Base-by-base conservation (phyloP, 148 eudicot genomes). In the Amaranthus hypochondriacus region DNA sequence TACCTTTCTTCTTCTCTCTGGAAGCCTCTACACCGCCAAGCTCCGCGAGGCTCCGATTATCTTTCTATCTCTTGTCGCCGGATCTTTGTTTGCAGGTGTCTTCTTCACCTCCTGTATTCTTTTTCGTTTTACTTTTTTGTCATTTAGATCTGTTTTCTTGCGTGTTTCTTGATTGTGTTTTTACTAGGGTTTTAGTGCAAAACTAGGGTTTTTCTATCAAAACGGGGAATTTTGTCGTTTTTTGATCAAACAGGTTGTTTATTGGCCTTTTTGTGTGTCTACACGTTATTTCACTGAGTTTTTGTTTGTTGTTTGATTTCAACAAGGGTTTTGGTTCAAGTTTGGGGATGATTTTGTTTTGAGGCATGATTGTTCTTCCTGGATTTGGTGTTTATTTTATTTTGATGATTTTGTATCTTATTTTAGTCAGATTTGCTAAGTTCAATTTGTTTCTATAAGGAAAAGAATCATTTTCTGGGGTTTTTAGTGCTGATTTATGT, bases 11-110 rank as follows among this genome's bases (percentile, higher is more conserved):
- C 62, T 59, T 53, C 57, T 71, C 39, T 62, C 78, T 59, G 68
- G 69, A 76, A 76, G 74, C 79, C 79, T 68, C 77, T 66, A 7
- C 68, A 51, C 73, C 76, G 72, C 72, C 68, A 49, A 43, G 39
- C 66, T 44, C 5, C 53, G 58, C 58, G 69, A 51, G 69, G 62
- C 70, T 70, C 70, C 53, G 21, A 18, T 9, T 65, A 62, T 68
- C 47, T 62, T 61, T 57, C 39, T 15, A 4, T 58, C 43, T 66
- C 43, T 49, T 21, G 49, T 66, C 55, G 53, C 60, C 59, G 39
- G 79, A 76, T 76, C 79, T 76, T 62, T 55, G 3, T 54, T 44
- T 48, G 57, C 70, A 7, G 79, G 79, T 77, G 8, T 4, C 12
- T 21, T 12, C 28, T 56, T 12, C 4, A 5, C 10, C 12, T 42